Evolutionary conservation across 2,329 filamentous ascomycete species (phyloP).

Genomic region (Helicocarpus griseus): DNA sequence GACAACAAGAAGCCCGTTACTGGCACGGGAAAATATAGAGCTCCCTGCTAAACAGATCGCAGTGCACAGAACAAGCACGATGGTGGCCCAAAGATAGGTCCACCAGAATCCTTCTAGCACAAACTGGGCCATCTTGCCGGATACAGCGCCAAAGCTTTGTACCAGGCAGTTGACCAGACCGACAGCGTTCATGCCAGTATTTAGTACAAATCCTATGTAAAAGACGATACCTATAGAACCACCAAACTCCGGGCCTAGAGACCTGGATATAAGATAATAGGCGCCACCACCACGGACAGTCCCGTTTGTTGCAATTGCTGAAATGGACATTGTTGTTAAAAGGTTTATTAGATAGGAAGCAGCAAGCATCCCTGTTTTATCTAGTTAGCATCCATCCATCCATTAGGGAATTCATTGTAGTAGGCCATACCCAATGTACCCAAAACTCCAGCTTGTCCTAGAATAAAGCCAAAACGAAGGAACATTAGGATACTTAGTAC

Average conservation of each 20-base stretch:
- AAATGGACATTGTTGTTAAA: slow-evolving; percentile 77
- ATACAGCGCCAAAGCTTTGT: slow-evolving; percentile 57
- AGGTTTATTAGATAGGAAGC: slow-evolving; percentile 72
- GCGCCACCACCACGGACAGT: slow-evolving; percentile 80
- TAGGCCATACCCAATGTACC: slow-evolving; percentile 63
- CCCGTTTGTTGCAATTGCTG: slow-evolving; percentile 81
- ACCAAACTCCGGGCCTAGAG: slow-evolving; percentile 77
- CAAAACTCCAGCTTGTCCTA: slow-evolving; percentile 68
- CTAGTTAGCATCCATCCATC: slow-evolving; percentile 7
- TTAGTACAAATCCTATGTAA: slow-evolving; percentile 81
- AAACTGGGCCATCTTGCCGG: slow-evolving; percentile 48
- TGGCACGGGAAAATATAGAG: slow-evolving; percentile 68
- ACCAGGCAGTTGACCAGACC: slow-evolving; percentile 75
- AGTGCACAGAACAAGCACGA: slow-evolving; percentile 62
- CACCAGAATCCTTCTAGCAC: slow-evolving; percentile 67
- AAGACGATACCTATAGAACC: slow-evolving; percentile 82
- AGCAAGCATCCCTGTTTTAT: slow-evolving; percentile 46
- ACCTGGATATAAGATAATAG: slow-evolving; percentile 81
- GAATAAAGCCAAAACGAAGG: slow-evolving; percentile 73
- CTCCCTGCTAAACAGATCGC: slow-evolving; percentile 70
- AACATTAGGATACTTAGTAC: slow-evolving; percentile 91
- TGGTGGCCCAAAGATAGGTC: slow-evolving; percentile 65
- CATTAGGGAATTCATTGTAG: neutral
- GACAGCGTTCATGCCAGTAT: slow-evolving; percentile 78
- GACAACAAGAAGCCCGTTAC: slow-evolving; percentile 63